Evolutionary conservation across 2,329 filamentous ascomycete species (phyloP), one percentile per base, ranked within the genome.

Genomic region (Colletotrichum agaves): DNA sequence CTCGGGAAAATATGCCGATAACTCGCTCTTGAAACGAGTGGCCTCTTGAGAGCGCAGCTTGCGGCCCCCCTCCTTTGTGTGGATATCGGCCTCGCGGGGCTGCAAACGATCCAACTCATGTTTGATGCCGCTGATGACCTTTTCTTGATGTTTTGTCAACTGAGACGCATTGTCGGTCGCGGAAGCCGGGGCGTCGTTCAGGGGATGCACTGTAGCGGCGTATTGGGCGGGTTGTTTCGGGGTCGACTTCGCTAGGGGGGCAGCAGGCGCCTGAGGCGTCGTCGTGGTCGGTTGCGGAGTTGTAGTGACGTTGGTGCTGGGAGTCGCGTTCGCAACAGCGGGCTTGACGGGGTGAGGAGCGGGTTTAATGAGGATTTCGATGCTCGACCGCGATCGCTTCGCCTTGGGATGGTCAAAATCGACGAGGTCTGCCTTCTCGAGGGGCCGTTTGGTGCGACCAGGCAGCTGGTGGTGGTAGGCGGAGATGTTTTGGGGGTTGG

Each of bases 1-100:
- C 75, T 97, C 94, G 59, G 92, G 90, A 75, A 98, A 98, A 80
- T 97, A 98, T 53, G 89, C 87, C 41, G 94, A 91, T 69, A 98
- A 85, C 76, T 98, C 94, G 80, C 94, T 98, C 84, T 97, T 97
- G 80, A 94, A 91, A 73, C 93, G 87, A 58, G 91, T 91, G 11
- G 91, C 92, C 74, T 97, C 93, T 74, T 97, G 92, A 59, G 93
- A 97, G 70, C 95, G 88, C 77, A 98, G 83, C 76, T 93, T 95
- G 74, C 87, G 86, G 71, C 94, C 89, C 72, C 92, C 91, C 69
- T 89, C 83, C 72, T 82, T 81, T 39, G 79, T 79, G 71, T 84
- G 82, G 44, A 78, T 77, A 27, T 78, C 73, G 56, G 75, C 78
- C 53, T 75, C 73, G 70, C 75, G 78, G 39, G 85, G 83, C 73